Base-by-base conservation (phyloP, 805 yeast genomes). In the Teunomyces gatunensis region DNA sequence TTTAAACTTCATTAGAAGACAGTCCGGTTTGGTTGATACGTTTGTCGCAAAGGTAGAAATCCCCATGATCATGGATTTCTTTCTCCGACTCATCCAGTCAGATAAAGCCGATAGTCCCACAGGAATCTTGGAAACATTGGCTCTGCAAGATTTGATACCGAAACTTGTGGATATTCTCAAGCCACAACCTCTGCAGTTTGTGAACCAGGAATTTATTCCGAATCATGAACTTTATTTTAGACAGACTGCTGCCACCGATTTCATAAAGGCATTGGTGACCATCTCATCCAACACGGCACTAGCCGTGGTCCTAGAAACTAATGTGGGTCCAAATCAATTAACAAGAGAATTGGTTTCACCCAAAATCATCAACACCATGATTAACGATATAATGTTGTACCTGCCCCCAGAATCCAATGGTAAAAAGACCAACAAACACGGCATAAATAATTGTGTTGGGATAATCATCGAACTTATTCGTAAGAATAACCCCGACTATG, bases 401-500 rank as follows among this genome's bases (percentile, higher is more conserved):
- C 58, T 59, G 20, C 53, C 51, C 1, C 55, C 54, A 1, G 39
- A 43, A 5, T 46, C 56, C 13, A 41, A 44, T 17, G 15, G 13
- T 34, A 32, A 44, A 3, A 49, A 48, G 33, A 58, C 74, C 5
- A 89, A 89, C 47, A 96, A 96, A 41, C 84, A 91, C 29, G 96
- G 97, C 1, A 76, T 94, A 54, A 86, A 94, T 32, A 92, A 91
- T 57, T 96, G 96, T 59, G 99, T 94, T 28, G 95, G 97, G 5
- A 89, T 94, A 21, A 82, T 94, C 29, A 92, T 94, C 56, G 99
- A 94, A 68, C 80, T 94, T 36, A 94, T 94, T 48, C 80, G 99
- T 59, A 94, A 94, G 63, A 94, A 94, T 64, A 94, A 94, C 61
- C 89, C 97, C 0, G 99, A 94, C 64, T 94, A 94, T 66, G 99